Conservation (phyloP, 73 alveolate genomes). For the Stentor coeruleus region DNA sequence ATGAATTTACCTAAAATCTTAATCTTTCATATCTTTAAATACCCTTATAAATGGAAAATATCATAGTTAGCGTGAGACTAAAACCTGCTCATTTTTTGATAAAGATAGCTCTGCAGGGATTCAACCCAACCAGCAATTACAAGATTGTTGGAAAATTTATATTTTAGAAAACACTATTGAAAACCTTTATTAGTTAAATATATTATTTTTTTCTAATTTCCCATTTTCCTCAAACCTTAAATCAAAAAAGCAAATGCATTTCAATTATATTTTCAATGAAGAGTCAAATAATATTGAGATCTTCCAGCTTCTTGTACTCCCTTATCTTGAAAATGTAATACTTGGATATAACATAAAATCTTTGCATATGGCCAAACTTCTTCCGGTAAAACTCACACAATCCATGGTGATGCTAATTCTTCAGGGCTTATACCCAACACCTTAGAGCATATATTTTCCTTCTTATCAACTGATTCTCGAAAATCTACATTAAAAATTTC, state of each 20-base stretch:
- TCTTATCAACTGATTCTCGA: too few relatives aligned
- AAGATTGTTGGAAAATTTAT: too few relatives aligned
- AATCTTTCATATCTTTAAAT: too few relatives aligned
- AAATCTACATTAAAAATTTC: conserved; percentile 72
- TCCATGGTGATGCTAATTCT: conserved; percentile 57
- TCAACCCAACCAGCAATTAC: too few relatives aligned
- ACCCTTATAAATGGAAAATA: background rate
- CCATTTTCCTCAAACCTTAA: too few relatives aligned
- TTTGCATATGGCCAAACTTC: conserved; percentile 81
- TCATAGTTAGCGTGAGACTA: background rate
- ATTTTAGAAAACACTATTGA: too few relatives aligned
- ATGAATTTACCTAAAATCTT: too few relatives aligned
- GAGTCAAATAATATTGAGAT: conserved; percentile 24
- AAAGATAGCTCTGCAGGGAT: background rate
- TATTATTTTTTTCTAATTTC: too few relatives aligned
- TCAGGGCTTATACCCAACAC: conserved; percentile 82
- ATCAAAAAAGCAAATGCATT: too few relatives aligned
- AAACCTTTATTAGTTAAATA: too few relatives aligned
- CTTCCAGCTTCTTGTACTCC: conserved; percentile 66
- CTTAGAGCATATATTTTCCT: conserved; percentile 68
- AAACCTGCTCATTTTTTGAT: background rate
- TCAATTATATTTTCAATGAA: background rate
- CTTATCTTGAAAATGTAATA: conserved; percentile 65
- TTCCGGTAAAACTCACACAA: conserved; percentile 84
- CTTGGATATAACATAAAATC: conserved; percentile 72